Conservation (phyloP, 108 stramenopile genomes). For the Skeletonema menzelii region DNA sequence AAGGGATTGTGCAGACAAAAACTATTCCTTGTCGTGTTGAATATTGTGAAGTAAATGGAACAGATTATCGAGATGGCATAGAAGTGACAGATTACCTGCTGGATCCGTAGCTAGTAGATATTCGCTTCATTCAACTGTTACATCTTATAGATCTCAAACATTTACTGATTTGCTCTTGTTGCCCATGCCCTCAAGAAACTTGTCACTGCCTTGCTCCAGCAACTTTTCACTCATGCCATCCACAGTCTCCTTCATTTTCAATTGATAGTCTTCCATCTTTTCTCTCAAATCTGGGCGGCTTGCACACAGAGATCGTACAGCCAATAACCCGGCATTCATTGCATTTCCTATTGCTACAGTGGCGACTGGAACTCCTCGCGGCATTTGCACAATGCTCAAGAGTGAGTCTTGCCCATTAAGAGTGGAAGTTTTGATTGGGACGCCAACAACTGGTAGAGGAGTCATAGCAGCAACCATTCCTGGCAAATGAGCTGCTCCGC, state of each 20-base stretch:
- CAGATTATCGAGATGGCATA: slow-evolving; percentile 25
- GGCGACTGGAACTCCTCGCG: slow-evolving; percentile 97
- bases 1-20: slow-evolving; percentile 59
- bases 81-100: slow-evolving; percentile 44
- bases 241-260: slow-evolving; percentile 77
- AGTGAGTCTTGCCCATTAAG: slow-evolving; percentile 97
- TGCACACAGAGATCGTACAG: slow-evolving; percentile 89
- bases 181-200: slow-evolving; percentile 82
- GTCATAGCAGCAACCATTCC: slow-evolving; percentile 99
- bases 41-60: slow-evolving; percentile 35
- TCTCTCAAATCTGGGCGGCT: slow-evolving; percentile 74
- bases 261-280: slow-evolving; percentile 82
- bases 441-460: slow-evolving; percentile 96
- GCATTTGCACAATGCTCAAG: slow-evolving; percentile 99
- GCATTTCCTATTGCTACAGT: slow-evolving; percentile 99
- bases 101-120: slow-evolving; percentile 19
- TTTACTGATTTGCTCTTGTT: slow-evolving; percentile 83
- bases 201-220: slow-evolving; percentile 69
- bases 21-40: slow-evolving; percentile 62
- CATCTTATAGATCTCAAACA: slow-evolving; percentile 48
- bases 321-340: slow-evolving; percentile 96
- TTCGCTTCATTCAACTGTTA: background rate
- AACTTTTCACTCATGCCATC: slow-evolving; percentile 65
- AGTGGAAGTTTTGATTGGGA: slow-evolving; percentile 97
- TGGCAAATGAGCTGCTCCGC: slow-evolving; percentile 99